These are phyloP conservation scores for Apiospora pterosperma DNA, from an alignment of 2,329 filamentous ascomycete species.

Conservation along the genomic window DNA sequence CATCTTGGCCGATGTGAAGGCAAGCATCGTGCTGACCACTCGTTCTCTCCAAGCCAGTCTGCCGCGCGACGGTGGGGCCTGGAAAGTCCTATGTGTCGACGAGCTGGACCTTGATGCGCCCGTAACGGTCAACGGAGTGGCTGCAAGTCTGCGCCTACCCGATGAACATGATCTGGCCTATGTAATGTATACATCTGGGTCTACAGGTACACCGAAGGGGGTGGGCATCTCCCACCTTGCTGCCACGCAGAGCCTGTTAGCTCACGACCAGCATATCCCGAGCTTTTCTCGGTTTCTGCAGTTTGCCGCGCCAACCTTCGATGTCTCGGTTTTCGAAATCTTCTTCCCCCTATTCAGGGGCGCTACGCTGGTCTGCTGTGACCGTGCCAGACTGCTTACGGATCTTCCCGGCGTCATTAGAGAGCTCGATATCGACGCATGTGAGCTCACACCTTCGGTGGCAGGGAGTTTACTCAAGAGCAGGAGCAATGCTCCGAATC, in stretches of 20 bases:
- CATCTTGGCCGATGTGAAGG: conserved; percentile 73
- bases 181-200: conserved; percentile 91
- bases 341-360: conserved; percentile 82
- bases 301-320: conserved; percentile 89
- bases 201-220: conserved; percentile 85
- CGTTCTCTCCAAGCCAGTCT: conserved; percentile 40
- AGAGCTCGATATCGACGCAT: conserved; percentile 69
- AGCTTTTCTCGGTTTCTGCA: conserved; percentile 77
- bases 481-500: conserved; percentile 61
- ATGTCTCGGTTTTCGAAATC: conserved; percentile 92
- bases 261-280: conserved; percentile 77
- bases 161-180: conserved; percentile 61
- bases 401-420: conserved; percentile 69
- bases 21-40: conserved; percentile 65
- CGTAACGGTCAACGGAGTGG: background rate
- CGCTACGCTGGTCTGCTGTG: conserved; percentile 68
- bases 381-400: conserved; percentile 66
- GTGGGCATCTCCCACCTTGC: conserved; percentile 79
- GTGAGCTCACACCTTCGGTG: conserved; percentile 86
- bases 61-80: conserved; percentile 22
- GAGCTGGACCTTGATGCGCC: background rate
- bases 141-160: background rate
- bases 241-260: conserved; percentile 76
- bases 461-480: conserved; percentile 70
- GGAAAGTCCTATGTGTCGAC: conserved; percentile 3